phyloP scores from a whole-genome alignment of 108 stramenopile species.

The Bacterosira constricta region DNA sequence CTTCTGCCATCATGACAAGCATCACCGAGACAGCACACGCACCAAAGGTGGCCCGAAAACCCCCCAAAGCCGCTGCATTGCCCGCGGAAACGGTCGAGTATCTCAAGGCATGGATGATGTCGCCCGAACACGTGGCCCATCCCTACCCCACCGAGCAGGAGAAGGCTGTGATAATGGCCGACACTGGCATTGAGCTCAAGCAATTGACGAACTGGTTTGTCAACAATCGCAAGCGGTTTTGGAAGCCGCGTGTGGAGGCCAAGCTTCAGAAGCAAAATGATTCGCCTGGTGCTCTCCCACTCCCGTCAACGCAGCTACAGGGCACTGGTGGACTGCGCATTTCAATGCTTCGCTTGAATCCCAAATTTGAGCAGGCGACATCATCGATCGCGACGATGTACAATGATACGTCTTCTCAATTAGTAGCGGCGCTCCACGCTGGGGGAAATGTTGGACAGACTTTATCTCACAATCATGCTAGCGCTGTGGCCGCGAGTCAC shows the following conservation, averaged over 20 bases:
- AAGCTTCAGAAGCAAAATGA: conserved; percentile 36
- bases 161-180: conserved; percentile 85
- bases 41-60: not conserved
- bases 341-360: no score
- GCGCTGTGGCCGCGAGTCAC: no score
- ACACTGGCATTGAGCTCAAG: conserved; percentile 90
- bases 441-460: no score
- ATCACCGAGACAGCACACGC: not conserved
- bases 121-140: conserved; percentile 88
- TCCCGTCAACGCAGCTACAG: not conserved
- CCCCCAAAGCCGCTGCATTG: conserved; percentile 64
- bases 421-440: not conserved
- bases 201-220: conserved; percentile 94
- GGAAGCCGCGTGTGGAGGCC: conserved; percentile 88
- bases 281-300: conserved; percentile 18
- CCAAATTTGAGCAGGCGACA: not conserved
- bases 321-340: no score
- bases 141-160: conserved; percentile 94
- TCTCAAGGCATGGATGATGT: conserved; percentile 92
- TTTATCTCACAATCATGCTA: no score
- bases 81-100: conserved; percentile 87
- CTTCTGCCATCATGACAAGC: not conserved
- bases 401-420: not conserved
- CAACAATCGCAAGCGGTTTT: conserved; percentile 89
- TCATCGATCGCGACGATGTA: not conserved